Evolutionary conservation across 1,284 basidiomycete species (phyloP).

Genomic region (Phaffia rhodozyma): DNA sequence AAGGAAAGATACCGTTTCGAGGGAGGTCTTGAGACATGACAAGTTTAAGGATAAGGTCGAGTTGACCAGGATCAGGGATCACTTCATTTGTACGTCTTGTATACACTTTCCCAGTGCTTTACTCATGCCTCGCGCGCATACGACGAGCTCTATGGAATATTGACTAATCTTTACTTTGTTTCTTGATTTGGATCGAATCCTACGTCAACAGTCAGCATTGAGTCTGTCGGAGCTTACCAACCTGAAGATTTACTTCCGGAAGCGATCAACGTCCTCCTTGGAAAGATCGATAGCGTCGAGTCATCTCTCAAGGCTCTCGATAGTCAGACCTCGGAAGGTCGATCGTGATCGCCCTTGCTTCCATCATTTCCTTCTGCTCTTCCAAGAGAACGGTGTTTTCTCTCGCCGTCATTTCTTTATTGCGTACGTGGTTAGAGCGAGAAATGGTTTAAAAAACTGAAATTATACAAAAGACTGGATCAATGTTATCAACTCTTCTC

Average conservation of each 20-base stretch:
- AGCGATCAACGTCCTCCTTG: constrained; percentile 67
- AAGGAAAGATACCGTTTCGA: constrained; percentile 77
- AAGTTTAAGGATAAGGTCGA: constrained; percentile 81
- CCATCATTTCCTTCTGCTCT: too few species aligned
- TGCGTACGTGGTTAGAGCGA: too few species aligned
- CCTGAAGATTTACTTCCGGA: constrained; percentile 77
- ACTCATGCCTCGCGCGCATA: neutral
- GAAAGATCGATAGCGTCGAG: constrained; percentile 50
- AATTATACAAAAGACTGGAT: too few species aligned
- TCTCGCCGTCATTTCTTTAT: too few species aligned
- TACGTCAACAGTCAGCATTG: constrained; percentile 57
- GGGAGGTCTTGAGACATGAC: constrained; percentile 83
- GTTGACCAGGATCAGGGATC: constrained; percentile 76
- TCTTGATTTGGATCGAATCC: neutral
- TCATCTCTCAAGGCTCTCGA: constrained; percentile 24
- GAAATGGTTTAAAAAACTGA: too few species aligned
- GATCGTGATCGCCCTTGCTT: too few species aligned
- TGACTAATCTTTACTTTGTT: constrained; percentile 26
- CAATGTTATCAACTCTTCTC: too few species aligned
- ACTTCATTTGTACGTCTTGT: constrained; percentile 66
- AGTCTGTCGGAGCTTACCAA: constrained; percentile 77
- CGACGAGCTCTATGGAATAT: neutral
- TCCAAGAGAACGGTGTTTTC: too few species aligned
- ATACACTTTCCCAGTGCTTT: neutral
- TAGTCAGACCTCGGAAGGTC: neutral